Conservation (phyloP, 805 yeast species). For the Hyphopichia homilentoma region DNA sequence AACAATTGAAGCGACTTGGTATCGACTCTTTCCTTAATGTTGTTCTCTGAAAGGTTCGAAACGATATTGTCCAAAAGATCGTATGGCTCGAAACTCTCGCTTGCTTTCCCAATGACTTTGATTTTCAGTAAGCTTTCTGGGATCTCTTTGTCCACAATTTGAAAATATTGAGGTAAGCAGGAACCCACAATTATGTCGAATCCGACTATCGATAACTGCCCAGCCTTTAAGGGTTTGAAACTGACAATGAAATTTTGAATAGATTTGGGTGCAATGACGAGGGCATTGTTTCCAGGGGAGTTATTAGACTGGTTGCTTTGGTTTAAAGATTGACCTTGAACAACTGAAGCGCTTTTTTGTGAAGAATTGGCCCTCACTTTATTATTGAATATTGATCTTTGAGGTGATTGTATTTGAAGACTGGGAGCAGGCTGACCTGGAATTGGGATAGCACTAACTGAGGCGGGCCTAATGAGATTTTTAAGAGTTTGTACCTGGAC, state of each 20-base stretch:
- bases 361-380: constrained; percentile 1
- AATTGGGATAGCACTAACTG: too few relatives aligned
- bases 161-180: constrained; percentile 46
- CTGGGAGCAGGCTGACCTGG: constrained; percentile 3
- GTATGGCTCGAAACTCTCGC: not conserved
- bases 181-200: constrained; percentile 48
- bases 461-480: constrained; percentile 7
- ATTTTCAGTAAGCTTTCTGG: constrained; percentile 7
- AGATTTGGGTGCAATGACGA: constrained; percentile 25
- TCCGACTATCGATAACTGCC: constrained; percentile 48
- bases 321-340: not conserved
- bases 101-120: constrained; percentile 7
- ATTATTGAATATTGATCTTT: not conserved
- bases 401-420: not conserved
- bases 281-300: not conserved
- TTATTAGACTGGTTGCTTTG: not conserved
- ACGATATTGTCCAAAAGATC: constrained; percentile 10
- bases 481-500: constrained; percentile 26
- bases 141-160: constrained; percentile 31
- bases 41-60: constrained; percentile 22
- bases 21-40: constrained; percentile 12
- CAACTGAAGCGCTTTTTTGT: not conserved
- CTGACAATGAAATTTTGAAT: constrained; percentile 38
- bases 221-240: constrained; percentile 47
- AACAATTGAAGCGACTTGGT: constrained; percentile 22